phyloP scores from a whole-genome alignment of 2,329 filamentous ascomycete genomes.

The Epichloe hybrida region DNA sequence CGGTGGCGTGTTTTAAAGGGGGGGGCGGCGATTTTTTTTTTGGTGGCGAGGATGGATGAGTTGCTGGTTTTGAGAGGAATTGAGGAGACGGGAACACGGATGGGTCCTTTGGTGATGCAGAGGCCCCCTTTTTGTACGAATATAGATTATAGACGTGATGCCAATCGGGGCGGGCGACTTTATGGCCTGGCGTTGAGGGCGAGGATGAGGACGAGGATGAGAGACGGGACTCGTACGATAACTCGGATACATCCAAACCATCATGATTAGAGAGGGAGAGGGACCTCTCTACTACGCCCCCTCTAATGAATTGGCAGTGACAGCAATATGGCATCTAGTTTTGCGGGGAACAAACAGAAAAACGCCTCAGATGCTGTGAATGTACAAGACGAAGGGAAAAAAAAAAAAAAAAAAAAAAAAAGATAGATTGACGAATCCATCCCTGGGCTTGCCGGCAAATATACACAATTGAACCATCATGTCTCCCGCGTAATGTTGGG shows the following conservation, averaged over 20 bases:
- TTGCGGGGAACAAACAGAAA: background rate
- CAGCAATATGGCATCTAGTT: background rate
- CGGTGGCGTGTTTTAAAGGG: slow-evolving; percentile 18
- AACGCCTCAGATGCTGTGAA: background rate
- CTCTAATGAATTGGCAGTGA: background rate
- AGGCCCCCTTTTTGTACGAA: background rate
- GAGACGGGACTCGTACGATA: background rate
- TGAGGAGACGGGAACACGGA: too few relatives aligned
- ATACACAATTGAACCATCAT: slow-evolving; percentile 6
- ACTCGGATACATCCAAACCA: background rate
- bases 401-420: background rate
- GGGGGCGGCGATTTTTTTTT: too few relatives aligned
- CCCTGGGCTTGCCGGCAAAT: background rate
- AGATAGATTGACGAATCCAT: background rate
- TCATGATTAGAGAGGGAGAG: background rate
- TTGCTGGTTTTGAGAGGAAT: too few relatives aligned
- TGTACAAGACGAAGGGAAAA: background rate
- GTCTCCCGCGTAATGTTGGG: slow-evolving; percentile 35
- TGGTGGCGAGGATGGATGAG: background rate
- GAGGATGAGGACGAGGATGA: background rate
- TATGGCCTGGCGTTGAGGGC: background rate
- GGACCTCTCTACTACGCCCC: background rate
- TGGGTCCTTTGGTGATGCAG: background rate
- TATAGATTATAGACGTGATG: background rate
- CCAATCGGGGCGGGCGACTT: background rate